phyloP scores from a whole-genome alignment of 352 stramenopile genomes.

The Phytopythium helicoides region DNA sequence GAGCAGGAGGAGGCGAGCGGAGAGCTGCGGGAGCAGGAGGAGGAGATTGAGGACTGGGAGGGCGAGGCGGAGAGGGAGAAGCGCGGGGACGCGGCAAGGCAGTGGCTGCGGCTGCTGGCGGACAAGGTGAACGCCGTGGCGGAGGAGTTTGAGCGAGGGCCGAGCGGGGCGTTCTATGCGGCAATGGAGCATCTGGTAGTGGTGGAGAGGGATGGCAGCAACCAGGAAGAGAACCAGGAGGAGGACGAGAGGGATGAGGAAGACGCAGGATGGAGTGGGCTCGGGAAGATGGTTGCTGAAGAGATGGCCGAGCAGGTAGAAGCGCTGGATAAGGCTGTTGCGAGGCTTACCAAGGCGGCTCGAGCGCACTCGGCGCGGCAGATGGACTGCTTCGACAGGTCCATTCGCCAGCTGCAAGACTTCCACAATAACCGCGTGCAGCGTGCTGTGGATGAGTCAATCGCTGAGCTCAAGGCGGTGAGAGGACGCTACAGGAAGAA shows the following conservation, averaged over 20 bases:
- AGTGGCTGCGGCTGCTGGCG: constrained; percentile 45
- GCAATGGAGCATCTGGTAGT: constrained; percentile 16
- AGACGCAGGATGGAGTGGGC: neutral
- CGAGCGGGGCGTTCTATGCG: constrained; percentile 21
- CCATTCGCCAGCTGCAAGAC: constrained; percentile 46
- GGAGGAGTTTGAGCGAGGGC: constrained; percentile 35
- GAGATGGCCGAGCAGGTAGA: constrained; percentile 21
- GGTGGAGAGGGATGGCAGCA: constrained; percentile 1
- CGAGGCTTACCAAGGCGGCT: constrained; percentile 24
- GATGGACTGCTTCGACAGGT: constrained; percentile 40
- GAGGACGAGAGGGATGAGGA: neutral
- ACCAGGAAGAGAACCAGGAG: neutral
- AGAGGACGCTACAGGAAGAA: constrained; percentile 44
- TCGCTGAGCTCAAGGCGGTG: constrained; percentile 50
- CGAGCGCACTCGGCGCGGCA: constrained; percentile 29
- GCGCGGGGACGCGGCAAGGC: constrained; percentile 24
- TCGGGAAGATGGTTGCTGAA: constrained; percentile 28
- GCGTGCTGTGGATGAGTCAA: constrained; percentile 44
- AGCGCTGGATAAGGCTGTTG: constrained; percentile 37
- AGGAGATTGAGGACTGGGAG: constrained; percentile 5
- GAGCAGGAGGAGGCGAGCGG: constrained; percentile 8
- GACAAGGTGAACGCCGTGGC: constrained; percentile 40
- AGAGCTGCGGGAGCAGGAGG: constrained; percentile 26
- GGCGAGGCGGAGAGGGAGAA: constrained; percentile 11
- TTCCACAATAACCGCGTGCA: constrained; percentile 56